A percentile compares a stretch with the other conserved stretches of the same genome.
These are phyloP conservation scores for Ophiostoma triangulosporum DNA, from an alignment of 2,329 filamentous ascomycete species.

Conservation along the genomic window DNA sequence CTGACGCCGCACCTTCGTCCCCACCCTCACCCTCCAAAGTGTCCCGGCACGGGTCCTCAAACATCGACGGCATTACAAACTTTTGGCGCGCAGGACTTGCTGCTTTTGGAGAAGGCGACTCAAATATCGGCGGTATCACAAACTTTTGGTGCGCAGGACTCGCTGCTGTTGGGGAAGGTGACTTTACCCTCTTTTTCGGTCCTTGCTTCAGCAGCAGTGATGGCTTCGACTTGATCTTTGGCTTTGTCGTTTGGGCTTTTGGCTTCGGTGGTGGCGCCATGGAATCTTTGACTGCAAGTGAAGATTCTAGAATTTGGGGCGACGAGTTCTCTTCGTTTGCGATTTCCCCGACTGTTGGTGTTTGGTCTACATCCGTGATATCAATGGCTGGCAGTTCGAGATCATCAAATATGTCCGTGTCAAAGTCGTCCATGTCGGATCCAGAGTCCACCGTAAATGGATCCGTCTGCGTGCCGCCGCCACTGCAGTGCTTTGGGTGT, in stretches of 20 bases:
- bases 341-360: background rate
- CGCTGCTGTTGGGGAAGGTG: background rate
- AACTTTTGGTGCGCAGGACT: background rate
- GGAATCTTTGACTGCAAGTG: background rate
- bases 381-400: background rate
- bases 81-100: background rate
- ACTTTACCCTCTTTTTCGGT: background rate
- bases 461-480: background rate
- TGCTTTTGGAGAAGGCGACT: background rate
- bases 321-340: background rate
- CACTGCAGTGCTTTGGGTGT: background rate
- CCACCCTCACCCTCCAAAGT: background rate
- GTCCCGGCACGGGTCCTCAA: background rate
- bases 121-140: background rate
- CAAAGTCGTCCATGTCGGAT: conserved; percentile 8
- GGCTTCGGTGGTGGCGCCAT: background rate
- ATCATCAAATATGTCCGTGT: conserved; percentile 13
- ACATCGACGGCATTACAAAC: background rate
- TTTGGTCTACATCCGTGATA: background rate
- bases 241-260: background rate
- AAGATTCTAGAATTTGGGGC: background rate
- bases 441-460: conserved; percentile 8
- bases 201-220: background rate
- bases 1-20: background rate
- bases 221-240: background rate